A percentile compares a stretch with the other conserved stretches of the same genome.
Evolutionary conservation across 2,329 filamentous ascomycete genomes (phyloP).

Genomic region (Grosmannia huntii): DNA sequence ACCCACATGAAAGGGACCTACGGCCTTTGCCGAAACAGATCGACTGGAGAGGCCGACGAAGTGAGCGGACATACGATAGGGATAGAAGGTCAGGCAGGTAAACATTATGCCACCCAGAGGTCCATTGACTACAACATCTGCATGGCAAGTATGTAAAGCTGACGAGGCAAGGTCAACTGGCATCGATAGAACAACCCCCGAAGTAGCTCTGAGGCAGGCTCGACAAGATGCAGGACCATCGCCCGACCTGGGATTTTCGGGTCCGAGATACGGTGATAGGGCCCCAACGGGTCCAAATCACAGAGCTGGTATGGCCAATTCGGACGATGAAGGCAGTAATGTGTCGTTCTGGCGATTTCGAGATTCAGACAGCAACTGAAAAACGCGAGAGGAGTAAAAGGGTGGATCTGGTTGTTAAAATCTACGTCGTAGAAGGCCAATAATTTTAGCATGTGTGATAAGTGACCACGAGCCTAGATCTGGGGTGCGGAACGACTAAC

Average conservation of each 20-base stretch:
- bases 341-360: slow-evolving; percentile 8
- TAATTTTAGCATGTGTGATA: not conserved
- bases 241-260: not conserved
- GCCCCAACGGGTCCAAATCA: not conserved
- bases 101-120: not conserved
- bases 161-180: not conserved
- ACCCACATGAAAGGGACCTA: not conserved
- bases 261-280: not conserved
- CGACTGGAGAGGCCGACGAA: not conserved
- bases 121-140: not conserved
- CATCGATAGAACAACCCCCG: not conserved
- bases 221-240: not conserved
- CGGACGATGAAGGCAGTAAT: not conserved
- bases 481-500: not conserved
- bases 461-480: not conserved
- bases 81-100: not conserved
- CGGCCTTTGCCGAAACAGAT: not conserved
- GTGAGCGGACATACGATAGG: not conserved
- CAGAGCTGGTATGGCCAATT: not conserved
- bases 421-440: not conserved
- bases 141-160: not conserved
- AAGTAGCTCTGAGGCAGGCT: not conserved
- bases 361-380: slow-evolving; percentile 5
- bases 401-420: not conserved
- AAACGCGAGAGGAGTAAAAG: not conserved